phyloP scores from a whole-genome alignment of 352 stramenopile genomes.

The Phytophthora aleatoria region DNA sequence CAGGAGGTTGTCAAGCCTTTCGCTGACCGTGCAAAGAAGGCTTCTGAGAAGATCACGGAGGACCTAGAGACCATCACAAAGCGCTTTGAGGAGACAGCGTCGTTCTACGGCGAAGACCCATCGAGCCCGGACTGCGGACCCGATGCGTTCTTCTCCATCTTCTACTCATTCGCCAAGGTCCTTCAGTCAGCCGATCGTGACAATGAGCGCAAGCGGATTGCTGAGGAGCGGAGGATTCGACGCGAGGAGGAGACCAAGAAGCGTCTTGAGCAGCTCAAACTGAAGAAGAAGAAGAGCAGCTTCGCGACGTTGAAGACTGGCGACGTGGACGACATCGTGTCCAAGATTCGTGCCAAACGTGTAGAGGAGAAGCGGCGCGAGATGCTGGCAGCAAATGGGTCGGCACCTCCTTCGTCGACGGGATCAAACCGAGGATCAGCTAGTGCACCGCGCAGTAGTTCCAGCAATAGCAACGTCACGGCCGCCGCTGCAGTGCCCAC shows the following conservation, averaged over 20 bases:
- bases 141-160: conserved; percentile 86
- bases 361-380: conserved; percentile 77
- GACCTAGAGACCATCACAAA: conserved; percentile 69
- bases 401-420: conserved; percentile 26
- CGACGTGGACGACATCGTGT: conserved; percentile 85
- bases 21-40: conserved; percentile 64
- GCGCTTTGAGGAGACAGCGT: conserved; percentile 67
- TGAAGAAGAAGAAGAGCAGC: conserved; percentile 75
- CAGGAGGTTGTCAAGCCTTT: conserved; percentile 81
- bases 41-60: conserved; percentile 57
- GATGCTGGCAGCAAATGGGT: conserved; percentile 48
- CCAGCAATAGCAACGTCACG: conserved; percentile 6
- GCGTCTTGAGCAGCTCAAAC: conserved; percentile 77
- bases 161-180: conserved; percentile 85
- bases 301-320: conserved; percentile 79
- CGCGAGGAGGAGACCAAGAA: conserved; percentile 84
- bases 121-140: conserved; percentile 70
- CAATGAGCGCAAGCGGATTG: conserved; percentile 85
- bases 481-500: conserved; percentile 17
- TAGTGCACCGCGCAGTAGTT: conserved; percentile 18
- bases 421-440: conserved; percentile 29
- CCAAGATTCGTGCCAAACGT: conserved; percentile 82
- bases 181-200: conserved; percentile 80
- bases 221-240: conserved; percentile 75
- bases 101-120: conserved; percentile 79